Conservation (phyloP, 495 filamentous ascomycete species). For the Penicillium bialowiezense region DNA sequence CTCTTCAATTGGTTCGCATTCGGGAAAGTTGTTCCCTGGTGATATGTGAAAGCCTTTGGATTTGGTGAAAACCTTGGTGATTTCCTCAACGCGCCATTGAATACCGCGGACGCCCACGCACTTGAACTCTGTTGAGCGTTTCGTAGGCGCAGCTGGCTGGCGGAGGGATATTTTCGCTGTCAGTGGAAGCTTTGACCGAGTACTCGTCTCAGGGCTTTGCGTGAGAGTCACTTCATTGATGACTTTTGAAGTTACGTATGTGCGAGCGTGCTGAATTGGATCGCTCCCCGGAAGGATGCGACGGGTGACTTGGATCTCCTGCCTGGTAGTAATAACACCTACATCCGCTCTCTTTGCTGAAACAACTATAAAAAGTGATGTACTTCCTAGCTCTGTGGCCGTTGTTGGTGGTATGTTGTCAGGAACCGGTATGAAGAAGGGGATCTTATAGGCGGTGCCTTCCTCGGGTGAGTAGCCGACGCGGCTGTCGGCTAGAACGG, state of each 20-base stretch:
- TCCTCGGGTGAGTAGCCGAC: neutral
- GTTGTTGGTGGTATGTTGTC: slow-evolving; percentile 1
- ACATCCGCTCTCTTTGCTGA: neutral
- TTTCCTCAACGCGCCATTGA: slow-evolving; percentile 15
- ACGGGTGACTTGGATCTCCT: slow-evolving; percentile 4
- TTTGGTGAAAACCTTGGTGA: slow-evolving; percentile 3
- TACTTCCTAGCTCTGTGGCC: slow-evolving; percentile 5
- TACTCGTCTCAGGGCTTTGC: neutral
- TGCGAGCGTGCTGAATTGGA: slow-evolving; percentile 6
- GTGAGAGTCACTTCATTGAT: slow-evolving; percentile 8
- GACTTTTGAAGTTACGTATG: slow-evolving; percentile 6
- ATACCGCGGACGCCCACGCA: slow-evolving; percentile 9
- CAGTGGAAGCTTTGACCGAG: slow-evolving; percentile 1
- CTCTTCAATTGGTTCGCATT: neutral
- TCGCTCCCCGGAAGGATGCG: slow-evolving; percentile 3
- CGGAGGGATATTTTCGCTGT: slow-evolving; percentile 1
- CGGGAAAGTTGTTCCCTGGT: neutral
- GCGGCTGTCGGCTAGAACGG: neutral
- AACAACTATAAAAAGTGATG: slow-evolving; percentile 10
- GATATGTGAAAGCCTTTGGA: neutral
- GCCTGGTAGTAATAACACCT: neutral
- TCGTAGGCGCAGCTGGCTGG: neutral
- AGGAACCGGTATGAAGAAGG: slow-evolving; percentile 7
- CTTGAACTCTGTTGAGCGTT: slow-evolving; percentile 10
- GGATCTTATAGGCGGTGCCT: slow-evolving; percentile 6